phyloP scores from a whole-genome alignment of 345 rosid genomes.

The Populus deltoides region DNA sequence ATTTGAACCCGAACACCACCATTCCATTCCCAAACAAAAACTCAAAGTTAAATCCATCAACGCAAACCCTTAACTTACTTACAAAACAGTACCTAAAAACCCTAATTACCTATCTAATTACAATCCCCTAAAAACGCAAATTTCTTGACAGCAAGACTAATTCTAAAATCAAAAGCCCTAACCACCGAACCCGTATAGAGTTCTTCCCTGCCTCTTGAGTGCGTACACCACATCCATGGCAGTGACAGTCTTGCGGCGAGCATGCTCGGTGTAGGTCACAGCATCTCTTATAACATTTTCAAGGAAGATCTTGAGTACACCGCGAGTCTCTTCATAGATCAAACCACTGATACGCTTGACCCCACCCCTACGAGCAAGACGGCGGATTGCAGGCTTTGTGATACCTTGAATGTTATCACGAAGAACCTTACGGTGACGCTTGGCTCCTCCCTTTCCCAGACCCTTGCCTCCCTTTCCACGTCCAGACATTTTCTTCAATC shows the following conservation, averaged over 20 bases:
- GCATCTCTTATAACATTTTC: conserved; percentile 18
- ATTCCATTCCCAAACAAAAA: not conserved
- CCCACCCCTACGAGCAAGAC: conserved; percentile 13
- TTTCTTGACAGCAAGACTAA: conserved; percentile 14
- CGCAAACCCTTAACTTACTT: not conserved
- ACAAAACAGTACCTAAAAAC: not conserved
- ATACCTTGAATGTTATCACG: conserved; percentile 20
- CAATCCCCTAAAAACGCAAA: not conserved
- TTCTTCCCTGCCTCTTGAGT: conserved; percentile 23
- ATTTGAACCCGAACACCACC: not conserved
- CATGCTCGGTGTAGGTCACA: conserved; percentile 19
- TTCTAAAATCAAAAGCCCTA: conserved; percentile 8
- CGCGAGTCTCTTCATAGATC: conserved; percentile 16
- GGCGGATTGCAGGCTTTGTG: conserved; percentile 17
- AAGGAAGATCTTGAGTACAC: conserved; percentile 12
- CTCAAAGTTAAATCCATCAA: not conserved
- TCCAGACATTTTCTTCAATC: conserved; percentile 8
- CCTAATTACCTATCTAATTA: not conserved
- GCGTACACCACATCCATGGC: conserved; percentile 30
- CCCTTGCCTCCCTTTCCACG: conserved; percentile 26
- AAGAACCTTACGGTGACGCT: conserved; percentile 19
- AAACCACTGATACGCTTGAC: conserved; percentile 17
- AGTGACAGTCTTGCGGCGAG: conserved; percentile 21
- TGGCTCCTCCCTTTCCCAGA: conserved; percentile 21
- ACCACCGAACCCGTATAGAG: conserved; percentile 15